Evolutionary conservation across 2,329 filamentous ascomycete species (phyloP), one percentile per base, ranked within the genome.

Genomic region (Ophiostoma piceae): DNA sequence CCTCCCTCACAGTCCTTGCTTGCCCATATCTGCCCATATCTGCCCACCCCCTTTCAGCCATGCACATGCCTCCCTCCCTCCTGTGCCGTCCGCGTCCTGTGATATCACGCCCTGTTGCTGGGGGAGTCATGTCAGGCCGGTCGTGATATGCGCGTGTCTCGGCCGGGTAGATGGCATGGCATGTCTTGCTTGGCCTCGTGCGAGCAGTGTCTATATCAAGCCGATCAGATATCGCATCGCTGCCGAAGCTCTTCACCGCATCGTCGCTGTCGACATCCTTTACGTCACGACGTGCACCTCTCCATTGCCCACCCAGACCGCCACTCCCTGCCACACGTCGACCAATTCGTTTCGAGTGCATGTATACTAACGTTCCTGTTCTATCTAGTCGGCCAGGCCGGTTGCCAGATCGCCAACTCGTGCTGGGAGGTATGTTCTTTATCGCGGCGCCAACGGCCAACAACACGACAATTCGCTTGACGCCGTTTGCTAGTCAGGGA

Each of bases 371-470:
- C 84, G 12, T 26, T 11, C 22, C 51, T 57, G 74, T 68, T n/a
- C 19, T 73, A 68, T 79, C 79, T 82, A 99, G 95, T 99, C 87
- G 95, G 95, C 84, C 95, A 99, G 89, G 95, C 95, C 82, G 95
- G 95, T 91, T 98, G 95, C 90, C 95, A 99, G 83, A 99, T 99
- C 80, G 95, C 94, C 85, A 99, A 99, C 87, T 95, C 95, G 78
- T 98, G 95, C 90, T 99, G 95, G 95, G 95, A 99, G 93, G 95
- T 99, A 85, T 86, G 92, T 71, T 67, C 37, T 41, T 51, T 6
- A 39, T 35, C 19, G 65, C 32, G 4, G 39, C 22, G 51, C 19
- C 60, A 19, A 64, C 12, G 60, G 29, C 60, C 60, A 32, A 32
- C 60, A n/a, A 66, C 19, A 57, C 16, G 2, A n/a, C 16, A 66